A percentile compares a stretch with the other conserved stretches of the same genome.
These are phyloP conservation scores for Diaporthe citrichinensis DNA, from an alignment of 2,329 filamentous ascomycete genomes.

Conservation along the genomic window DNA sequence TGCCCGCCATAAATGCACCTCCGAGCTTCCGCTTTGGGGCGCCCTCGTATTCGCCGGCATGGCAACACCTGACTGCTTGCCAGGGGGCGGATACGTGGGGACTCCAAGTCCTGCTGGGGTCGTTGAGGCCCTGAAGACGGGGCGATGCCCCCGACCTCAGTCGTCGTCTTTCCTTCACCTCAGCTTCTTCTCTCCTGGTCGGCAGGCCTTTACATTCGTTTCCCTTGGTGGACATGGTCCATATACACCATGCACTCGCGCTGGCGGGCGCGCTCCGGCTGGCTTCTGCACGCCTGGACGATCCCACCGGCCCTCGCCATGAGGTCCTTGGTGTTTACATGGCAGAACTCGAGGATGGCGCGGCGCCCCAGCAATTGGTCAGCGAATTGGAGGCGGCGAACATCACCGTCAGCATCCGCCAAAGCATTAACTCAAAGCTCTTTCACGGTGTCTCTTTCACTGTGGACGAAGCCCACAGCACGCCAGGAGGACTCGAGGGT, in stretches of 20 bases:
- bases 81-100: neutral
- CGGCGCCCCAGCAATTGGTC: neutral
- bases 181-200: slow-evolving; percentile 3
- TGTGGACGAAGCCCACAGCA: neutral
- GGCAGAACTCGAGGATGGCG: slow-evolving; percentile 14
- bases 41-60: slow-evolving; percentile 1
- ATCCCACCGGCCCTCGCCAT: neutral
- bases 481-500: neutral
- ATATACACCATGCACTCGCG: neutral
- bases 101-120: neutral
- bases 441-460: slow-evolving; percentile 2
- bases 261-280: slow-evolving; percentile 1
- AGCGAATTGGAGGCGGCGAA: neutral
- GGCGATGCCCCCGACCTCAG: neutral
- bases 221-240: neutral
- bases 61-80: neutral
- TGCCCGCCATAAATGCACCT: neutral
- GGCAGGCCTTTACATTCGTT: neutral
- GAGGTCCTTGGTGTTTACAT: neutral
- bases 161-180: neutral
- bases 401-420: slow-evolving; percentile 10
- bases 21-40: neutral
- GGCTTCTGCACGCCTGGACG: neutral
- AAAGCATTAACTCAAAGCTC: neutral
- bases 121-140: neutral